Evolutionary conservation across 139 green algal species (phyloP), one percentile per base, ranked within the genome.

Genomic region (Chlamydomonas eustigma): DNA sequence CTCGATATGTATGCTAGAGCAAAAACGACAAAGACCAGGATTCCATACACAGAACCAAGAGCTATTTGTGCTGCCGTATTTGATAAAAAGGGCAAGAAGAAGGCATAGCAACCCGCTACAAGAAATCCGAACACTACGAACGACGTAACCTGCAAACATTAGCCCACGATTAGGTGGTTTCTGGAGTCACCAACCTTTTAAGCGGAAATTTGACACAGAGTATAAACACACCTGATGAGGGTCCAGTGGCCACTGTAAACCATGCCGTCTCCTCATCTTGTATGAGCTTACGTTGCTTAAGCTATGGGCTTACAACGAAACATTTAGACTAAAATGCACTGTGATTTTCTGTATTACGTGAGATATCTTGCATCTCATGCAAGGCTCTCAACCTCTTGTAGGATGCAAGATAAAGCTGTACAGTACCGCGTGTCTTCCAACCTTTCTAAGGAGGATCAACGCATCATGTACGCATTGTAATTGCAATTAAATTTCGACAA

Each of bases 221-320:
- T 28, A 69, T 36, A 69, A n/a, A 31, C 34, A 38, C 6, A 87
- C 80, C 80, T 88, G 83, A 32, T 88, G 80, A 0, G 64, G 64
- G 52, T 83, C 80, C 38, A 83, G 44, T 22, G 80, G 83, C 28
- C 2, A 30, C 18, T 82, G 74, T 24, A 83, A 80, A 0, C 83
- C 83, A 76, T 88, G 83, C 5, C 39, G 73, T 18, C 80, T 44
- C 78, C 75, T 79, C 52, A 22, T 6, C 12, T 33, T 31, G 4
- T 22, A 28, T 58, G 12, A 12, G 12, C 44, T 22, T 22, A 58
- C n/a, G n/a, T n/a, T n/a, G n/a, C n/a, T n/a, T n/a, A n/a, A n/a
- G n/a, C n/a, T n/a, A n/a, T n/a, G n/a, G n/a, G n/a, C n/a, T n/a
- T n/a, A n/a, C n/a, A n/a, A n/a, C n/a, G n/a, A n/a, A n/a, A n/a